Evolutionary conservation across 352 stramenopile genomes (phyloP).

Genomic region (Phytopythium ostracodes): DNA sequence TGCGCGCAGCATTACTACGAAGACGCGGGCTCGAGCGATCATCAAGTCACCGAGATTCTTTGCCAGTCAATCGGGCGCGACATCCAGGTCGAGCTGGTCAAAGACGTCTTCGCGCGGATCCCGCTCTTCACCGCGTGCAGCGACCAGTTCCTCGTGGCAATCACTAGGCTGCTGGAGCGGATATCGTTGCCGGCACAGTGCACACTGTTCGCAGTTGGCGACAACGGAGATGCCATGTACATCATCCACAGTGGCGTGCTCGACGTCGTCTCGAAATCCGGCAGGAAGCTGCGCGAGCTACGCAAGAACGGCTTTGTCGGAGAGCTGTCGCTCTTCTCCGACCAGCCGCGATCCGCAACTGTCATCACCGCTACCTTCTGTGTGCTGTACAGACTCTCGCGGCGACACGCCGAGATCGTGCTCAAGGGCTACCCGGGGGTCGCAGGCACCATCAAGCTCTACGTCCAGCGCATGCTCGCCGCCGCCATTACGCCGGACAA

Average conservation of each 20-base stretch:
- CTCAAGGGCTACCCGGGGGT: slow-evolving; percentile 32
- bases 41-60: slow-evolving; percentile 30
- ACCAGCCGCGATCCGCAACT: slow-evolving; percentile 34
- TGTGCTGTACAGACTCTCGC: slow-evolving; percentile 35
- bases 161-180: slow-evolving; percentile 42
- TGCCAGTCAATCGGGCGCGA: slow-evolving; percentile 51
- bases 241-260: slow-evolving; percentile 42
- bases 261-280: slow-evolving; percentile 27
- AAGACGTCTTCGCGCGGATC: slow-evolving; percentile 29
- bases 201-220: slow-evolving; percentile 29
- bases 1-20: slow-evolving; percentile 30
- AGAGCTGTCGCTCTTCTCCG: slow-evolving; percentile 47
- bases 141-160: slow-evolving; percentile 31
- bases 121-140: slow-evolving; percentile 40
- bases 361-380: slow-evolving; percentile 35
- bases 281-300: slow-evolving; percentile 40
- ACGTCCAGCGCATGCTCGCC: slow-evolving; percentile 10
- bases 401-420: slow-evolving; percentile 32
- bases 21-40: slow-evolving; percentile 43
- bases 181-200: slow-evolving; percentile 37
- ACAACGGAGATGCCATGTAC: slow-evolving; percentile 50
- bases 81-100: slow-evolving; percentile 43
- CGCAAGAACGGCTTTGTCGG: slow-evolving; percentile 43
- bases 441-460: slow-evolving; percentile 18
- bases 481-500: not conserved